Evolutionary conservation across 1,284 basidiomycete species (phyloP).

Genomic region (Ganoderma meredithae): DNA sequence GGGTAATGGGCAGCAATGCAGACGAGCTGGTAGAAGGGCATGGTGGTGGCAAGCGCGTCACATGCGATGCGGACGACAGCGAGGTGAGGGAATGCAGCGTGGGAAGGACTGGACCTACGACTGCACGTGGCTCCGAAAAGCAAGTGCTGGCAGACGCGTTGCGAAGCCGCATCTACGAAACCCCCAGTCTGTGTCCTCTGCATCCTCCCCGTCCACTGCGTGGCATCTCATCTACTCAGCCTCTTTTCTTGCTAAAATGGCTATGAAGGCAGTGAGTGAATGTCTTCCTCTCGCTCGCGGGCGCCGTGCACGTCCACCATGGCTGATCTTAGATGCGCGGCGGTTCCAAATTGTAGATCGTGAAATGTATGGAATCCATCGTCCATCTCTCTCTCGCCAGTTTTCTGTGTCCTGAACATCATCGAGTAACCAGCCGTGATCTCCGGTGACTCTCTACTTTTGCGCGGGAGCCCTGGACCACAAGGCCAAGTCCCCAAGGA

Average conservation of each 20-base stretch:
- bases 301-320: background rate
- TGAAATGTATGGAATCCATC: constrained; percentile 63
- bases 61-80: constrained; percentile 16
- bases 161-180: constrained; percentile 12
- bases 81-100: constrained; percentile 25
- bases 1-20: constrained; percentile 78
- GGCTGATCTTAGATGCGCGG: constrained; percentile 18
- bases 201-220: constrained; percentile 6
- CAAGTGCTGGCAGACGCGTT: constrained; percentile 24
- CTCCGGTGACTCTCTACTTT: constrained; percentile 87
- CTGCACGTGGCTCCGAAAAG: constrained; percentile 30
- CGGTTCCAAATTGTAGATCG: constrained; percentile 52
- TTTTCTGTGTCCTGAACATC: constrained; percentile 36
- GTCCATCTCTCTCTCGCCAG: constrained; percentile 16
- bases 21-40: constrained; percentile 86
- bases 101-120: constrained; percentile 26
- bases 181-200: background rate
- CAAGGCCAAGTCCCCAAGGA: constrained; percentile 90
- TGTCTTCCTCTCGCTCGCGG: background rate
- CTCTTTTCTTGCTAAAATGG: constrained; percentile 28
- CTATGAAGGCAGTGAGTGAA: constrained; percentile 38
- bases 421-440: constrained; percentile 70
- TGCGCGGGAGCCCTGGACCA: constrained; percentile 78
- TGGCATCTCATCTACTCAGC: constrained; percentile 11
- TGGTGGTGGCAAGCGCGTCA: constrained; percentile 41